These are phyloP conservation scores for Plectosphaerella sp. DNA, from an alignment of 2,329 filamentous ascomycete species.

Conservation along the genomic window DNA sequence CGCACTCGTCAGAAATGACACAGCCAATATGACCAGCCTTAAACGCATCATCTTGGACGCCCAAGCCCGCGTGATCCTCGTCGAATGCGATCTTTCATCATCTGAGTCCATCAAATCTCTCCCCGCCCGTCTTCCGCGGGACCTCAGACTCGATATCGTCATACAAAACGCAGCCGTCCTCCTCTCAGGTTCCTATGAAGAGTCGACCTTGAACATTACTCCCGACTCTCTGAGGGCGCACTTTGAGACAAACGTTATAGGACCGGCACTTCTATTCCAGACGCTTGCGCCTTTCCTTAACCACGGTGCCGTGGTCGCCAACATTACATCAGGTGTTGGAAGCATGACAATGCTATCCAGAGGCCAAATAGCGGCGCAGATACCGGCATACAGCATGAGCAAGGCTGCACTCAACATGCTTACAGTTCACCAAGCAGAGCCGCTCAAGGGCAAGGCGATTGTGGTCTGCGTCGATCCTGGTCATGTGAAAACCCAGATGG, in stretches of 20 bases:
- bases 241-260: conserved; percentile 40
- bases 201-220: conserved; percentile 33
- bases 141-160: conserved; percentile 19
- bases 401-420: conserved; percentile 32
- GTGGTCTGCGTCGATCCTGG: conserved; percentile 26
- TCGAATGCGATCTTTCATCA: conserved; percentile 9
- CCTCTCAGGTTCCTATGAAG: conserved; percentile 12
- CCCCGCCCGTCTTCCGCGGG: background rate
- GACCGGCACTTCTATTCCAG: conserved; percentile 39
- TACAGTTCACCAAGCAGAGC: conserved; percentile 22
- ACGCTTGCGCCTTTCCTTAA: conserved; percentile 24
- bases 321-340: conserved; percentile 36
- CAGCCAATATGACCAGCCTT: conserved; percentile 5
- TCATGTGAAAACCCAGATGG: conserved; percentile 28
- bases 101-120: conserved; percentile 3
- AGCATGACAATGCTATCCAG: conserved; percentile 18
- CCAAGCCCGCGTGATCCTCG: conserved; percentile 3
- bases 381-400: conserved; percentile 27
- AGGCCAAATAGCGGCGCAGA: conserved; percentile 16
- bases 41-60: background rate
- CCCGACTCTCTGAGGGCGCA: conserved; percentile 29
- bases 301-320: conserved; percentile 24
- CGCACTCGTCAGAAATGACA: conserved; percentile 28
- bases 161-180: conserved; percentile 32
- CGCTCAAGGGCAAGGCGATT: conserved; percentile 18